These are phyloP conservation scores for Pulveroboletus sp. DNA, from an alignment of 768 basidiomycete species.

Conservation along the genomic window DNA sequence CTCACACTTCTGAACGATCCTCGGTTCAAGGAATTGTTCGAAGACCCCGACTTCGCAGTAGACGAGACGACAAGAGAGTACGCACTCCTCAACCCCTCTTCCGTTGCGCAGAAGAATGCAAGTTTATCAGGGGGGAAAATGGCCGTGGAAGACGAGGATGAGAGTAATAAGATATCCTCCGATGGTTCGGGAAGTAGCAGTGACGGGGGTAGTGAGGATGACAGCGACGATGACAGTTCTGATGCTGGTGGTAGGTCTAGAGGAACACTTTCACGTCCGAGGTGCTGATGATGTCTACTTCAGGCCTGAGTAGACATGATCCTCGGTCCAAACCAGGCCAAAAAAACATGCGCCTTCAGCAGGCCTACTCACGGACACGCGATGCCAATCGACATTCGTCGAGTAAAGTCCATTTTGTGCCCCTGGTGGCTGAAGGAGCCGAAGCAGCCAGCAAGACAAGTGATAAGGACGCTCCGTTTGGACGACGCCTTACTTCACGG, in stretches of 20 bases:
- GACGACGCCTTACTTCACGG: conserved; percentile 51
- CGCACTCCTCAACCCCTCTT: conserved; percentile 88
- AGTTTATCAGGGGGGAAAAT: conserved; percentile 50
- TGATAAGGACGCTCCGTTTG: conserved; percentile 61
- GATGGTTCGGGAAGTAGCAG: conserved; percentile 45
- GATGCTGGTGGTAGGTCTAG: conserved; percentile 49
- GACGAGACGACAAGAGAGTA: conserved; percentile 87
- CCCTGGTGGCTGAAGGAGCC: conserved; percentile 47
- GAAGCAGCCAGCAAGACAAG: conserved; percentile 24
- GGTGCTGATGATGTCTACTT: conserved; percentile 7
- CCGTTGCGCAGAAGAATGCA: conserved; percentile 50
- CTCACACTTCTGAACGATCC: conserved; percentile 71
- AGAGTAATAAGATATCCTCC: conserved; percentile 67
- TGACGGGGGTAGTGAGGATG: conserved; percentile 44
- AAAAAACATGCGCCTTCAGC: conserved; percentile 43
- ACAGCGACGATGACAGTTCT: conserved; percentile 46
- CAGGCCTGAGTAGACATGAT: conserved; percentile 56
- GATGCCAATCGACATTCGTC: conserved; percentile 39
- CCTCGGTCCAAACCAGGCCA: conserved; percentile 47
- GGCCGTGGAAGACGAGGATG: conserved; percentile 85
- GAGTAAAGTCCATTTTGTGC: conserved; percentile 59
- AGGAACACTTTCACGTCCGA: conserved; percentile 9
- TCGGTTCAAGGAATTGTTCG: conserved; percentile 87
- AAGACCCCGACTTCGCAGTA: conserved; percentile 87
- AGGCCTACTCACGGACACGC: conserved; percentile 40